Evolutionary conservation across 805 yeast species (phyloP).

Genomic region (Isabelozyma pseudorhagii): DNA sequence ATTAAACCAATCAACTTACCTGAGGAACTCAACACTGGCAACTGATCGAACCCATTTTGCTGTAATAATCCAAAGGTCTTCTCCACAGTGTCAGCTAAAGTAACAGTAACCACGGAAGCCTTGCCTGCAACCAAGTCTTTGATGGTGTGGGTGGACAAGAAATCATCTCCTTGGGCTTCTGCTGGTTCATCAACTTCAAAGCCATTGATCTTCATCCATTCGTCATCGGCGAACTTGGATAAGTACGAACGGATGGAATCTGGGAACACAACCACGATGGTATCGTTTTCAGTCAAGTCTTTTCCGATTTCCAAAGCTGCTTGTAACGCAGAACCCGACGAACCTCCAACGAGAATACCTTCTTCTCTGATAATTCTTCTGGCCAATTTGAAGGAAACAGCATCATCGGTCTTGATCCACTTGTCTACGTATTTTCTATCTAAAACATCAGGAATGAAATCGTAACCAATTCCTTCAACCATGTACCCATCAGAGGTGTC

Average conservation of each 20-base stretch:
- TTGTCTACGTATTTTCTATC: conserved; percentile 62
- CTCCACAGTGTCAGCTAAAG: conserved; percentile 54
- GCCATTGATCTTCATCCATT: conserved; percentile 81
- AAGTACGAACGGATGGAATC: conserved; percentile 84
- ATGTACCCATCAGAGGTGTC: conserved; percentile 56
- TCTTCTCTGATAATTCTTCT: conserved; percentile 80
- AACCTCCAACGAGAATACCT: conserved; percentile 88
- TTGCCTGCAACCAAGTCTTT: conserved; percentile 58
- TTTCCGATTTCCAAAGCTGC: conserved; percentile 71
- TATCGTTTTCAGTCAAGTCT: conserved; percentile 68
- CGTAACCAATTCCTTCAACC: conserved; percentile 91
- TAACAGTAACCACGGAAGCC: conserved; percentile 78
- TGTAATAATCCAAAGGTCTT: conserved; percentile 68
- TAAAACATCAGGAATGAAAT: conserved; percentile 80
- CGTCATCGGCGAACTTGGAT: conserved; percentile 86
- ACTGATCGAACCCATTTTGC: conserved; percentile 77
- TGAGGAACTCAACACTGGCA: conserved; percentile 64
- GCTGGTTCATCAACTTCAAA: conserved; percentile 54
- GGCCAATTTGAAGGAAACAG: conserved; percentile 74
- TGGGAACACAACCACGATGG: conserved; percentile 78
- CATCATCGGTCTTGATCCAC: conserved; percentile 86
- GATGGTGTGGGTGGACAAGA: conserved; percentile 47
- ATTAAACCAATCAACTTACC: conserved; percentile 73
- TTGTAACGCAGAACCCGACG: conserved; percentile 79
- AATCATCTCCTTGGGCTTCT: conserved; percentile 39